Evolutionary conservation across 345 rosid species (phyloP), one percentile per base, ranked within the genome.

Genomic region (Cochlearia excelsa): DNA sequence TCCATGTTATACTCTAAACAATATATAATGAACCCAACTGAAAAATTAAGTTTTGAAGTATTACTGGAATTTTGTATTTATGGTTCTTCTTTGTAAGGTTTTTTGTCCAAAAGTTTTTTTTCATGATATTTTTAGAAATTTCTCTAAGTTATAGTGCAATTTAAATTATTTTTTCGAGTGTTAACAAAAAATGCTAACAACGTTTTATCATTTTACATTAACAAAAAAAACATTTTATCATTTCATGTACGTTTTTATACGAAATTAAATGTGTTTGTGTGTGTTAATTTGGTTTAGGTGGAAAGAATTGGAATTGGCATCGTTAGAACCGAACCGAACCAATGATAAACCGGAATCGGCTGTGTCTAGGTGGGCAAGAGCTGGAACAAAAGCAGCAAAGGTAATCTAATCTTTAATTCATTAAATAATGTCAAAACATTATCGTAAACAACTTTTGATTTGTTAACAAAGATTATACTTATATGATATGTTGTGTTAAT

Each of bases 351-450:
- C 82, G 0, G 98, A 92, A 76, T 71, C 90, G 5, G 96, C 95
- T 9, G 75, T 72, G 48, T 86, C 95, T 16, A 79, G 88, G 51
- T 92, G 98, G 96, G 82, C 95, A 40, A 84, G 98, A 66, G 98
- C 98, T 10, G 80, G 88, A 54, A 92, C 83, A 16, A 84, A 93
- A 75, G 98, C 91, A 33, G 96, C 98, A 45, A 88, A 92, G 87
- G 95, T 86, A 56, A 2, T 39, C n/a, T 7, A 39, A 39, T 39
- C 5, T 10, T 10, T 9, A 8, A 40, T 0, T 31, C 9, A 26
- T 23, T 38, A 50, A 9, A 16, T 9, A 48, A 55, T 50, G 5
- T 55, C 41, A 57, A 9, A 2, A 9, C 9, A 51, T 65, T 45
- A 34, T 59, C 43, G 57, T 44, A 2, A 38, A 35, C 7, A 42